Conservation (phyloP, 2,329 filamentous ascomycete species). For the Trichoderma polysporum region DNA sequence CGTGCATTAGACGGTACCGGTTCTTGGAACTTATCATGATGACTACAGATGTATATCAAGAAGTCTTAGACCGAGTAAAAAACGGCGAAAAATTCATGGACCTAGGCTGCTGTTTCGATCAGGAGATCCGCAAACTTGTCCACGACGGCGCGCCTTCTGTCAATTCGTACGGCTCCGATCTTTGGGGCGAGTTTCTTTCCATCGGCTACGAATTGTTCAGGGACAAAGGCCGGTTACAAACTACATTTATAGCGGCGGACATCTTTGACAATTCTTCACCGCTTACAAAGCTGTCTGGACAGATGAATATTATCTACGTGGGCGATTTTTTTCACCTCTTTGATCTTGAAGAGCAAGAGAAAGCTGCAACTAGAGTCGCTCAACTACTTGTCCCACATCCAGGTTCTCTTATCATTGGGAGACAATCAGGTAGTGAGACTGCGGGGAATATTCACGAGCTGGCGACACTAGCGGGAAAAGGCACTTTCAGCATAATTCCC, state of each 20-base stretch:
- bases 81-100: background rate
- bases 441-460: background rate
- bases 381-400: background rate
- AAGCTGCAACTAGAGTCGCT: background rate
- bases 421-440: background rate
- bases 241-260: background rate
- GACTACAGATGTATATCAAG: background rate
- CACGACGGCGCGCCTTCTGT: conserved; percentile 1
- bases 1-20: background rate
- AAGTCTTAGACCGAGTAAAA: background rate
- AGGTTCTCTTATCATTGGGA: background rate
- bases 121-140: conserved; percentile 2
- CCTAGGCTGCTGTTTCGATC: background rate
- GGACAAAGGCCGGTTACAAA: background rate
- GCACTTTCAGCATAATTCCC: background rate
- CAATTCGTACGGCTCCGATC: conserved; percentile 1
- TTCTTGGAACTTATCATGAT: background rate
- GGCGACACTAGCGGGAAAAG: background rate
- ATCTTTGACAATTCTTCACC: conserved; percentile 5
- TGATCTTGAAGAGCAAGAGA: conserved; percentile 1
- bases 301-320: background rate
- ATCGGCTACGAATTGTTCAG: background rate
- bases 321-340: conserved; percentile 5
- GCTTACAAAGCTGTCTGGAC: background rate
- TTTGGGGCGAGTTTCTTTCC: background rate